These are phyloP conservation scores for Rutstroemia sp. DNA, from an alignment of 2,329 filamentous ascomycete genomes.

Conservation along the genomic window DNA sequence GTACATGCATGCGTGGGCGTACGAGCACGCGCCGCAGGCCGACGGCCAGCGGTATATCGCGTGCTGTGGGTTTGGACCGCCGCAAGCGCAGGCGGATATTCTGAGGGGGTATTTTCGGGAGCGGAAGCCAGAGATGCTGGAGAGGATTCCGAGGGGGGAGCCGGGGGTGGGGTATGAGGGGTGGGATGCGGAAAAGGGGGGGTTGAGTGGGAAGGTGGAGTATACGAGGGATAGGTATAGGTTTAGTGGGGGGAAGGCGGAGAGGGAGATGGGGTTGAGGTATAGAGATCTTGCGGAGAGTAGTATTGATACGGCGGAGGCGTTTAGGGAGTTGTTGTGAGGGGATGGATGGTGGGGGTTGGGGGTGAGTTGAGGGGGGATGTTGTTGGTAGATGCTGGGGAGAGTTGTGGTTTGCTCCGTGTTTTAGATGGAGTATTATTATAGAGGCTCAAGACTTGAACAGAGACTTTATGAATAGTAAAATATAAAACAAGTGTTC, in stretches of 20 bases:
- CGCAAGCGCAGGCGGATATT: slow-evolving; percentile 36
- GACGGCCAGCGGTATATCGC: slow-evolving; percentile 37
- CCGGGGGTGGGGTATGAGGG: slow-evolving; percentile 19
- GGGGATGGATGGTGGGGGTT: not conserved
- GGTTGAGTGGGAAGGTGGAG: not conserved
- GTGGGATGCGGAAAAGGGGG: slow-evolving; percentile 24
- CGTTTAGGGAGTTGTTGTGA: slow-evolving; percentile 22
- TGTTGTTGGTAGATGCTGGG: too few species aligned
- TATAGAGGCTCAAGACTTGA: too few species aligned
- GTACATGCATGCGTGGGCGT: slow-evolving; percentile 32
- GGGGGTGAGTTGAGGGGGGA: too few species aligned
- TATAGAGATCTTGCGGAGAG: slow-evolving; percentile 23
- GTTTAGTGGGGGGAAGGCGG: slow-evolving; percentile 26
- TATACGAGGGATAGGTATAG: slow-evolving; percentile 2
- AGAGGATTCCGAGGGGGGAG: too few species aligned
- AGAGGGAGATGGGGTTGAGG: slow-evolving; percentile 22
- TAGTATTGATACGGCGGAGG: slow-evolving; percentile 32
- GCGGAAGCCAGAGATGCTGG: too few species aligned
- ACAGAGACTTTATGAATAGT: too few species aligned
- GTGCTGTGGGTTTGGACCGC: slow-evolving; percentile 21
- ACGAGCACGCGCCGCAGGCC: slow-evolving; percentile 31
- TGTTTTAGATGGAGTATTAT: too few species aligned
- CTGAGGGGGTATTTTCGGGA: slow-evolving; percentile 21
- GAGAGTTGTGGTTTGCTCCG: too few species aligned
- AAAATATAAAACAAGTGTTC: too few species aligned